Percentiles rank a stretch among this genome's conserved stretches.
phyloP scores from a whole-genome alignment of 352 stramenopile genomes.

The Globisporangium heterothallicum region DNA sequence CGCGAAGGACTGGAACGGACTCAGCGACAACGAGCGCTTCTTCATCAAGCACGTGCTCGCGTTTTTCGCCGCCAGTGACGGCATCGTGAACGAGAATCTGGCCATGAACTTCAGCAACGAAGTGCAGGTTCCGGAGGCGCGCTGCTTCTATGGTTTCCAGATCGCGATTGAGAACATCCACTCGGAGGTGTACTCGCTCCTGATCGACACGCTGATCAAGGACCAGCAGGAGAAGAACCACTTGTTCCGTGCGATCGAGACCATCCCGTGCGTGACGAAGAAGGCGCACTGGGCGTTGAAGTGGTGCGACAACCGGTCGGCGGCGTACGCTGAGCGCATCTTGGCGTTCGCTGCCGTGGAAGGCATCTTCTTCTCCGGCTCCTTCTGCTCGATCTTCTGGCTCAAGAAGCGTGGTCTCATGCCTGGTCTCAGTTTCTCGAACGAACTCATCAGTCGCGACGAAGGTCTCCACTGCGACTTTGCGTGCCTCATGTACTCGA shows the following conservation, averaged over 20 bases:
- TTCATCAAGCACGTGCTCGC: conserved; percentile 98
- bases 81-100: conserved; percentile 99
- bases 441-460: conserved; percentile 98
- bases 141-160: conserved; percentile 99
- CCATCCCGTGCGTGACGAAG: conserved; percentile 95
- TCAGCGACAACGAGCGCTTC: conserved; percentile 94
- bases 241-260: conserved; percentile 97
- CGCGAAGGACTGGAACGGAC: conserved; percentile 92
- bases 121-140: conserved; percentile 95
- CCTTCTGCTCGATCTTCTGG: conserved; percentile 99
- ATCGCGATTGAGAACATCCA: conserved; percentile 99
- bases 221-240: conserved; percentile 91
- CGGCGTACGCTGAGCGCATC: conserved; percentile 95
- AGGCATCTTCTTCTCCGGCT: conserved; percentile 99
- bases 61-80: conserved; percentile 98
- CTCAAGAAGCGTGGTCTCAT: conserved; percentile 99
- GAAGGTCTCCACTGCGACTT: conserved; percentile 99
- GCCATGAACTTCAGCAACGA: conserved; percentile 98
- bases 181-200: conserved; percentile 97
- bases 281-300: conserved; percentile 97
- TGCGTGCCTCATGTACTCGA: conserved; percentile 97
- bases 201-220: conserved; percentile 99
- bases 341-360: conserved; percentile 98
- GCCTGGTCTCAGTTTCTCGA: conserved; percentile 98
- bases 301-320: conserved; percentile 92